phyloP scores from a whole-genome alignment of 306 rosid genomes.

The Senna siamea region DNA sequence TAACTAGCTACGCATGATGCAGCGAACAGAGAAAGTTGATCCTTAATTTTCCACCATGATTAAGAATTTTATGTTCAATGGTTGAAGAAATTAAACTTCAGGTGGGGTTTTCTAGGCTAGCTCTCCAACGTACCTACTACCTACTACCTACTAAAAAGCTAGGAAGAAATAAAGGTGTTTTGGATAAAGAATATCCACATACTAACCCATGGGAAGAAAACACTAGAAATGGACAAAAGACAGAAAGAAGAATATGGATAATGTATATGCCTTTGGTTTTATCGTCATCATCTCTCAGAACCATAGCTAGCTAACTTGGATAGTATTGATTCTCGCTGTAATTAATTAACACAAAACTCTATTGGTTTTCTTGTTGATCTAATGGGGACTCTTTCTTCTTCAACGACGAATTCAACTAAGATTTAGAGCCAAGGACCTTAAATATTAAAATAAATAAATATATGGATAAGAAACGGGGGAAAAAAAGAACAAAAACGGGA shows the following conservation, averaged over 20 bases:
- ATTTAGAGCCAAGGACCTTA: no score
- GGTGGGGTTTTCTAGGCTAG: conserved; percentile 22
- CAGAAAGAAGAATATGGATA: neutral
- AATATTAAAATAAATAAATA: neutral
- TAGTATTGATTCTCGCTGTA: no score
- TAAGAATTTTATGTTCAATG: neutral
- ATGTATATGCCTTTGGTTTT: conserved; percentile 22
- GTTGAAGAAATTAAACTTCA: neutral
- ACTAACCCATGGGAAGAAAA: conserved; percentile 20
- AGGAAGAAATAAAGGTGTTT: conserved; percentile 45
- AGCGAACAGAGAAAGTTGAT: no score
- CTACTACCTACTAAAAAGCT: conserved; percentile 46
- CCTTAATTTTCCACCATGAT: neutral
- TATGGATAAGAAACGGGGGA: neutral
- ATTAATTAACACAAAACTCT: neutral
- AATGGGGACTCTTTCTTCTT: no score
- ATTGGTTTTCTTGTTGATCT: no score
- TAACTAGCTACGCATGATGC: no score
- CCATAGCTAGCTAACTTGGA: neutral
- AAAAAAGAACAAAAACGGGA: conserved; percentile 1
- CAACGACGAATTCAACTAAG: neutral
- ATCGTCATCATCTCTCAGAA: neutral
- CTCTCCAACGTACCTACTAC: conserved; percentile 30
- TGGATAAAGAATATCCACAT: conserved; percentile 51
- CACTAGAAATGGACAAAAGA: conserved; percentile 37